Conservation (phyloP, 2,329 filamentous ascomycete genomes). For the Ceratocystiopsis sp. region DNA sequence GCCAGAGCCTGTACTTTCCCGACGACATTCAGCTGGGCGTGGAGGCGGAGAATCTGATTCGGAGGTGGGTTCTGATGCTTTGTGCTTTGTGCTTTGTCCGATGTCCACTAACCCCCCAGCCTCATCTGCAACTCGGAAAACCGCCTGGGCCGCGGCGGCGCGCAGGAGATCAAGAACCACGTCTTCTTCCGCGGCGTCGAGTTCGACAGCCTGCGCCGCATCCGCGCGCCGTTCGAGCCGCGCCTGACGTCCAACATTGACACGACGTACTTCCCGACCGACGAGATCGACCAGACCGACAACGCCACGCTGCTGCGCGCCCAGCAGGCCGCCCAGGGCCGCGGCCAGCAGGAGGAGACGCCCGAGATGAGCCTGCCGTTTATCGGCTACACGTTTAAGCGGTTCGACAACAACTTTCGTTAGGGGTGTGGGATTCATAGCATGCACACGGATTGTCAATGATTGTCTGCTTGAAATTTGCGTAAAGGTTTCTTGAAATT, state of each 20-base stretch:
- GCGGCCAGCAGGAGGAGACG: slow-evolving; percentile 49
- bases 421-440: slow-evolving; percentile 11
- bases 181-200: slow-evolving; percentile 94
- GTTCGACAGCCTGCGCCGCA: slow-evolving; percentile 81
- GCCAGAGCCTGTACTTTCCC: slow-evolving; percentile 87
- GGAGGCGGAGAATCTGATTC: slow-evolving; percentile 82
- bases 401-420: slow-evolving; percentile 62
- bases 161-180: slow-evolving; percentile 83
- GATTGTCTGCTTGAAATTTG: too few relatives aligned
- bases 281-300: slow-evolving; percentile 95
- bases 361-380: slow-evolving; percentile 94
- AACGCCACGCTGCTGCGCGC: slow-evolving; percentile 76
- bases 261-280: slow-evolving; percentile 95
- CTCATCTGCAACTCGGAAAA: slow-evolving; percentile 90
- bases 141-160: slow-evolving; percentile 72
- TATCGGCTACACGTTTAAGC: slow-evolving; percentile 95
- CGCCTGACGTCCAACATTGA: slow-evolving; percentile 86
- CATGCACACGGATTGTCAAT: too few relatives aligned
- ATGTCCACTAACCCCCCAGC: slow-evolving; percentile 24
- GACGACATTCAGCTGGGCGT: slow-evolving; percentile 79
- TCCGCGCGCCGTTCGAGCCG: slow-evolving; percentile 91
- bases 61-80: slow-evolving; percentile 44
- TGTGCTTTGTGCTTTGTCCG: neutral
- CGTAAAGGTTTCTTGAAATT: too few relatives aligned
- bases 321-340: slow-evolving; percentile 53